phyloP scores from a whole-genome alignment of 768 basidiomycete genomes.

The Piloderma croceum region DNA sequence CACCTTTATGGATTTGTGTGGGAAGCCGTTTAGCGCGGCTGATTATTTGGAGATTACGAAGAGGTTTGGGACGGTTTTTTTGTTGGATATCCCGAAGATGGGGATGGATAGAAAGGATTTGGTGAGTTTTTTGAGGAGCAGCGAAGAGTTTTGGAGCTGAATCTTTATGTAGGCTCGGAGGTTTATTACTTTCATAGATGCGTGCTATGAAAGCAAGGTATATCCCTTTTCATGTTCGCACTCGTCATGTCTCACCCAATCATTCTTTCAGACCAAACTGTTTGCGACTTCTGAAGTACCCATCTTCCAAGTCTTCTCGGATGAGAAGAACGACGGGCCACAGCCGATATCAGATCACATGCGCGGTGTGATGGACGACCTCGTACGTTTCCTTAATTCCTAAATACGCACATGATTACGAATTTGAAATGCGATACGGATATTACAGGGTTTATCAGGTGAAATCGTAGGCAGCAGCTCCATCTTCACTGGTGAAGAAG shows the following conservation, averaged over 20 bases:
- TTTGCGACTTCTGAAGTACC: slow-evolving; percentile 92
- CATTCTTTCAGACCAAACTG: slow-evolving; percentile 65
- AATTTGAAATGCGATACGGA: no score
- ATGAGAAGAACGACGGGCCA: slow-evolving; percentile 34
- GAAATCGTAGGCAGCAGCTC: slow-evolving; percentile 77
- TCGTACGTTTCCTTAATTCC: slow-evolving; percentile 46
- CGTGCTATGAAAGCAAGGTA: slow-evolving; percentile 89
- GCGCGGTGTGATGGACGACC: slow-evolving; percentile 91
- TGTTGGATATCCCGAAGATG: slow-evolving; percentile 86
- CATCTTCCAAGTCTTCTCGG: slow-evolving; percentile 83
- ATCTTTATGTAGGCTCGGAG: slow-evolving; percentile 68
- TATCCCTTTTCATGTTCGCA: slow-evolving; percentile 4
- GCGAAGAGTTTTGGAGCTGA: not conserved
- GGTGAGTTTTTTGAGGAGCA: slow-evolving; percentile 43
- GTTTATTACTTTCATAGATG: slow-evolving; percentile 97
- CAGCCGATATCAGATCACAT: slow-evolving; percentile 69
- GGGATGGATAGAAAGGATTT: slow-evolving; percentile 81
- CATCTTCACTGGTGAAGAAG: slow-evolving; percentile 95
- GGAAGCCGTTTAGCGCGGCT: slow-evolving; percentile 83
- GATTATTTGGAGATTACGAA: slow-evolving; percentile 94
- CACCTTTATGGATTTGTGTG: slow-evolving; percentile 81
- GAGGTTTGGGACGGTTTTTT: slow-evolving; percentile 81
- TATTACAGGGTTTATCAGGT: slow-evolving; percentile 63
- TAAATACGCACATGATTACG: slow-evolving; percentile 5
- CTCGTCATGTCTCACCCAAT: slow-evolving; percentile 2